Base-by-base conservation (phyloP, 140 eudicot genomes). In the Senecio squalidus region DNA sequence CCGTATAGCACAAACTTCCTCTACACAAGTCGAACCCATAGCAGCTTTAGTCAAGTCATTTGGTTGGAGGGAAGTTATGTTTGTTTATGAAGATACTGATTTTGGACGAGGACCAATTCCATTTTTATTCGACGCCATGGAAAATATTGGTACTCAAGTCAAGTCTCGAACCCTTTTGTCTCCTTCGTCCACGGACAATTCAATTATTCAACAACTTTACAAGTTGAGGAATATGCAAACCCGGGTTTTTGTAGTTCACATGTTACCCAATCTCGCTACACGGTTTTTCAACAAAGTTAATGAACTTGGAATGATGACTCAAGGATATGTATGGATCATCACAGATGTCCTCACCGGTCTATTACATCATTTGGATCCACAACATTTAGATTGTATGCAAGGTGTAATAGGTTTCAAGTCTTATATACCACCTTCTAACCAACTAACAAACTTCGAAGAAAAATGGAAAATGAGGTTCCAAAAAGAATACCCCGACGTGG, bases 291-390 rank as follows among this genome's bases (percentile, higher is more conserved):
- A 22, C 22, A 74, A 52, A 55, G 84, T 44, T 0, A 39, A 64
- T 13, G 55, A 58, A 60, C 40, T 46, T 28, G 84, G 84, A 29
- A 82, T 82, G 89, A 74, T 78, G 89, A 33, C 26, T 8, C 44
- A 75, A 46, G 89, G 75, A 4, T 82, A 74, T 64, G 89, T 31
- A 0, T 82, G 89, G 89, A 74, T 82, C 47, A 54, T 74, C 41
- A 82, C 89, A 0, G 79, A 70, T 45, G 79, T 38, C 8, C 39
- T 74, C 18, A 65, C 69, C 1, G 51, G 66, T 60, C 63, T 57
- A 22, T 40, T 78, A 38, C 40, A 52, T 31, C 22, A 63, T 14
- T 11, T 77, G 66, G 57, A 28, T 38, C 53, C 70, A 5, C 13
- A 20, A 10, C 70, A 59, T 52, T 13, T 60, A 39, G 69, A 58